phyloP scores from a whole-genome alignment of 2,329 filamentous ascomycete genomes.

The Lachnum nothofagi region DNA sequence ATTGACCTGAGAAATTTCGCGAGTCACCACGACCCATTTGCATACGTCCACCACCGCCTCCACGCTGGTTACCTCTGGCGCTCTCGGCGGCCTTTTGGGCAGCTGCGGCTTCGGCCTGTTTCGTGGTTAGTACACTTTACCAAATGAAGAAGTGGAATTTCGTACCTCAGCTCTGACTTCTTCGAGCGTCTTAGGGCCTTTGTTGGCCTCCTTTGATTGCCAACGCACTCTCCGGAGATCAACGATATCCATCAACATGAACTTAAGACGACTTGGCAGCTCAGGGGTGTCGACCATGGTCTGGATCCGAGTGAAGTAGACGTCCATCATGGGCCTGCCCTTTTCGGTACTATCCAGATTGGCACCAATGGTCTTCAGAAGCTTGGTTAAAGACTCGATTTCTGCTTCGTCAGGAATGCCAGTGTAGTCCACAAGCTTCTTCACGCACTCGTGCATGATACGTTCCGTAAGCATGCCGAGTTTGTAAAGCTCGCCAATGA shows the following conservation, averaged over 20 bases:
- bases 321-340: slow-evolving; percentile 80
- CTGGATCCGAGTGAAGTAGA: slow-evolving; percentile 87
- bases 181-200: slow-evolving; percentile 93
- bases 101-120: slow-evolving; percentile 63
- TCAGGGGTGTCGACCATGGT: slow-evolving; percentile 74
- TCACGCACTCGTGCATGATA: slow-evolving; percentile 99
- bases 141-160: slow-evolving; percentile 7
- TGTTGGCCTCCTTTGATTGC: slow-evolving; percentile 82
- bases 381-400: slow-evolving; percentile 89
- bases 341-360: slow-evolving; percentile 81
- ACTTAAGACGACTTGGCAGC: slow-evolving; percentile 80
- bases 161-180: slow-evolving; percentile 78
- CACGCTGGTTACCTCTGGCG: slow-evolving; percentile 57
- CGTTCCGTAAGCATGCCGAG: slow-evolving; percentile 96
- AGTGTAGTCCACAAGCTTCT: slow-evolving; percentile 93
- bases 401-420: slow-evolving; percentile 91
- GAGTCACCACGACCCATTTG: slow-evolving; percentile 79
- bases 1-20: slow-evolving; percentile 72
- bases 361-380: slow-evolving; percentile 83
- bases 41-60: slow-evolving; percentile 59
- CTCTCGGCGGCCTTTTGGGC: slow-evolving; percentile 77
- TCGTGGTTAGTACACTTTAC: slow-evolving; percentile 26
- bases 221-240: slow-evolving; percentile 76
- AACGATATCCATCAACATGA: slow-evolving; percentile 94
- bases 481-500: slow-evolving; percentile 99